Evolutionary conservation across 495 filamentous ascomycete species (phyloP).

Genomic region (Penicillium paradoxum): DNA sequence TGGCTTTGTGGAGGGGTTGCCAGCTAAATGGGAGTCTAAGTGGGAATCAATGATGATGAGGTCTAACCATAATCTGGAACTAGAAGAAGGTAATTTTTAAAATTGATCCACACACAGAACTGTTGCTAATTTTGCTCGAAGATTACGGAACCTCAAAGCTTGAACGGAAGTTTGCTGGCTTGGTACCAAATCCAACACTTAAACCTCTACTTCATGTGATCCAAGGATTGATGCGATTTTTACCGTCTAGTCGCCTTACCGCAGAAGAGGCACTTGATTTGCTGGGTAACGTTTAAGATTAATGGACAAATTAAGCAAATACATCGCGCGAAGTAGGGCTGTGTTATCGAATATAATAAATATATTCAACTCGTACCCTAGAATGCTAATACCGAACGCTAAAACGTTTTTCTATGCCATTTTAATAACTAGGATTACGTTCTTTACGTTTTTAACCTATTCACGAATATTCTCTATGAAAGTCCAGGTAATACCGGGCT

Average conservation of each 20-base stretch:
- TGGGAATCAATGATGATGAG: constrained; percentile 12
- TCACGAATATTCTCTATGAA: constrained; percentile 15
- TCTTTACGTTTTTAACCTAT: constrained; percentile 16
- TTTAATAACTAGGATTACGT: background rate
- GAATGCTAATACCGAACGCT: background rate
- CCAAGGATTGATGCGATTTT: constrained; percentile 2
- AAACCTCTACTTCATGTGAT: constrained; percentile 4
- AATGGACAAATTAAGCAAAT: background rate
- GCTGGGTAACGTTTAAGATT: constrained; percentile 4
- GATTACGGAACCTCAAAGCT: background rate
- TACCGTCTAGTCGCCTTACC: constrained; percentile 7
- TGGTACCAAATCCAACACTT: background rate
- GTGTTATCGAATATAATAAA: background rate
- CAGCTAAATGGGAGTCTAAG: constrained; percentile 17
- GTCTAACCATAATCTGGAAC: constrained; percentile 6
- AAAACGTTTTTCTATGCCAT: background rate
- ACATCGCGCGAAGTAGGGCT: background rate
- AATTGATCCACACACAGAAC: background rate
- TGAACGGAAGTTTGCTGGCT: background rate
- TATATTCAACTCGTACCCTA: background rate
- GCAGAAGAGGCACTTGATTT: constrained; percentile 14
- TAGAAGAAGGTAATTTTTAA: constrained; percentile 15
- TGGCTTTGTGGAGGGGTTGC: constrained; percentile 14
- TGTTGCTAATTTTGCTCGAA: constrained; percentile 1
- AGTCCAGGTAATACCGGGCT: background rate